phyloP scores from a whole-genome alignment of 768 basidiomycete species.

The Cystofilobasidium capitatum region DNA sequence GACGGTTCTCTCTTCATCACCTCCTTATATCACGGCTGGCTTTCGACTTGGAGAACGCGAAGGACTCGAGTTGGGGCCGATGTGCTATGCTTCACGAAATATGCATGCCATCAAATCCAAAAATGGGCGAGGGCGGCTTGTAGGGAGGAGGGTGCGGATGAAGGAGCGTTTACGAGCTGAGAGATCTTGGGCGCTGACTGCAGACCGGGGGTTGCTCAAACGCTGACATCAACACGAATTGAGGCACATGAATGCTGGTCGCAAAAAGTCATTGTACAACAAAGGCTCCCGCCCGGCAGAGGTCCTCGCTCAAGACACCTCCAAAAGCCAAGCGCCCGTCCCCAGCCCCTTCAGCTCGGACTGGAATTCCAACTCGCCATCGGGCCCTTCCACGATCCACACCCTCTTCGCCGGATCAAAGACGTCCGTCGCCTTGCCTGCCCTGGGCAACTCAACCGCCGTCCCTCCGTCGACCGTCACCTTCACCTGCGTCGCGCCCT shows the following conservation, averaged over 20 bases:
- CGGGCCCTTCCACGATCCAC: not conserved
- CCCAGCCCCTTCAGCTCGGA: not conserved
- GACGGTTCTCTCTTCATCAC: slow-evolving; percentile 3
- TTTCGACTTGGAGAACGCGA: too few relatives aligned
- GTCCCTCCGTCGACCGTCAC: not conserved
- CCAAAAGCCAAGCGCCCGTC: not conserved
- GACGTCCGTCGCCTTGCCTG: not conserved
- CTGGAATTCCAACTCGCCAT: not conserved
- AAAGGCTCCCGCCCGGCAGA: too few relatives aligned
- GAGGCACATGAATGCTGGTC: too few relatives aligned
- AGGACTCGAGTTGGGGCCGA: too few relatives aligned
- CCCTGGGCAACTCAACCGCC: not conserved
- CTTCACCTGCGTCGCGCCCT: not conserved
- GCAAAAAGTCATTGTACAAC: too few relatives aligned
- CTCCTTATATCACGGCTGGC: not conserved
- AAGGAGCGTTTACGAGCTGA: too few relatives aligned
- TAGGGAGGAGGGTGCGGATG: too few relatives aligned
- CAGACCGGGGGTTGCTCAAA: too few relatives aligned
- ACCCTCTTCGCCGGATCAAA: not conserved
- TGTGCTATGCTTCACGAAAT: not conserved
- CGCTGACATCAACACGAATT: too few relatives aligned
- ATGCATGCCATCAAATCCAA: slow-evolving; percentile 6
- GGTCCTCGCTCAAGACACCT: too few relatives aligned
- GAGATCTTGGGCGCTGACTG: too few relatives aligned
- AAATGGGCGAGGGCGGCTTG: too few relatives aligned